phyloP scores from a whole-genome alignment of 371 early-diverging fungal species.

The Syncephalastrum contaminatum region DNA sequence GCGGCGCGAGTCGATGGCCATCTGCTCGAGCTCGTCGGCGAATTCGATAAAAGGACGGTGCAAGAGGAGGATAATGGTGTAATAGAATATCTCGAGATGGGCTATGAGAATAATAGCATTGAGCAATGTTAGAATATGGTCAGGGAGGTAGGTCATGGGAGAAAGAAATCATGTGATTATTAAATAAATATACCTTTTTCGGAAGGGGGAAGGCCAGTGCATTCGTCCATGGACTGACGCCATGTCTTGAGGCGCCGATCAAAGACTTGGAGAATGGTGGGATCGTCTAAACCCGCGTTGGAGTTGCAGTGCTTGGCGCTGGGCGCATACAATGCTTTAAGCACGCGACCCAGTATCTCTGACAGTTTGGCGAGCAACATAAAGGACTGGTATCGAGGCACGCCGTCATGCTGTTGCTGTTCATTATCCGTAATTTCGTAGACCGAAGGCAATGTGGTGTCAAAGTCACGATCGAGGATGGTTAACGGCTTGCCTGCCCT shows the following conservation, averaged over 20 bases:
- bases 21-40: too few relatives aligned
- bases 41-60: conserved; percentile 56
- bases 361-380: conserved; percentile 36
- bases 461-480: conserved; percentile 52
- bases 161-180: too few relatives aligned
- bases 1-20: conserved; percentile 4
- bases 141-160: too few relatives aligned
- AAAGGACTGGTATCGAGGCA: conserved; percentile 35
- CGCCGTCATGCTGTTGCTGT: too few relatives aligned
- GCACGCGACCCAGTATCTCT: conserved; percentile 44
- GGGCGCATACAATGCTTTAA: conserved; percentile 46
- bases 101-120: conserved; percentile 15
- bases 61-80: conserved; percentile 49
- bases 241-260: conserved; percentile 42
- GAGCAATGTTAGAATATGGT: too few relatives aligned
- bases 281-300: conserved; percentile 44
- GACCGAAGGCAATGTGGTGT: conserved; percentile 37
- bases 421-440: conserved; percentile 30
- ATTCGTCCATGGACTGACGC: conserved; percentile 26
- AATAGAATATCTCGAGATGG: conserved; percentile 50
- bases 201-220: too few relatives aligned
- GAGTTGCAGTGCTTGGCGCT: conserved; percentile 37
- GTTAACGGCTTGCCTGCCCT: conserved; percentile 50
- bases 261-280: conserved; percentile 42
- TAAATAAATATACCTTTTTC: too few relatives aligned